Evolutionary conservation across 495 filamentous ascomycete genomes (phyloP), one percentile per base, ranked within the genome.

Genomic region (Pseudoneurospora amorphoporcata): DNA sequence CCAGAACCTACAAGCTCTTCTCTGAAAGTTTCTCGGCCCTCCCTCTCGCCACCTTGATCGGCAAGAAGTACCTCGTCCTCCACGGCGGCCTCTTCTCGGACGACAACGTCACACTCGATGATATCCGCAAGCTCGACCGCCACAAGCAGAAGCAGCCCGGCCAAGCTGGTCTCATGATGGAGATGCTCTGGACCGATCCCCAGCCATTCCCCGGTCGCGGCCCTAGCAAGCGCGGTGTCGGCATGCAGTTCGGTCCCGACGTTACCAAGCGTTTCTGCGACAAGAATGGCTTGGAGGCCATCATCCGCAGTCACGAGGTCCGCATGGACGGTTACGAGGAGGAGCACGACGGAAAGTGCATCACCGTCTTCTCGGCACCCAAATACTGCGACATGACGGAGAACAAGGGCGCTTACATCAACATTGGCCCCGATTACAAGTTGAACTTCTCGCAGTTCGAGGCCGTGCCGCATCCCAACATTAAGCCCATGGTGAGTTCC

Each of bases 161-260:
- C 32, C 95, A 98, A 80, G 81, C 90, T 61, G 95, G 95, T 39
- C 83, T 99, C 76, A 99, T 99, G 95, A 98, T 99, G 95, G 95
- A 99, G 81, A 99, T 99, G 96, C 88, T 99, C 23, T 99, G 95
- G 95, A 98, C 95, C 1, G 95, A 99, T 78, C 95, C 95, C 14
- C 95, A 98, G 79, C 84, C 90, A 0, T 84, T 88, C 73, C 92
- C 92, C 68, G 95, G 95, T 37, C 89, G 95, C 70, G 93, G 94
- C 9, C 96, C 95, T 29, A 97, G 93, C 85, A 99, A 99, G 87
- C 89, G 95, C 79, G 95, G 95, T 72, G 94, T 99, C 35, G 95
- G 95, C 68, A 86, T 98, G 82, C 93, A 97, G 78, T 99, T 99
- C 77, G 95, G 95, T 3, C 95, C 95, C 0, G 95, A 99, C 81